Evolutionary conservation across 371 early-diverging fungal genomes (phyloP).

Genomic region (Rhizomucor pusillus): DNA sequence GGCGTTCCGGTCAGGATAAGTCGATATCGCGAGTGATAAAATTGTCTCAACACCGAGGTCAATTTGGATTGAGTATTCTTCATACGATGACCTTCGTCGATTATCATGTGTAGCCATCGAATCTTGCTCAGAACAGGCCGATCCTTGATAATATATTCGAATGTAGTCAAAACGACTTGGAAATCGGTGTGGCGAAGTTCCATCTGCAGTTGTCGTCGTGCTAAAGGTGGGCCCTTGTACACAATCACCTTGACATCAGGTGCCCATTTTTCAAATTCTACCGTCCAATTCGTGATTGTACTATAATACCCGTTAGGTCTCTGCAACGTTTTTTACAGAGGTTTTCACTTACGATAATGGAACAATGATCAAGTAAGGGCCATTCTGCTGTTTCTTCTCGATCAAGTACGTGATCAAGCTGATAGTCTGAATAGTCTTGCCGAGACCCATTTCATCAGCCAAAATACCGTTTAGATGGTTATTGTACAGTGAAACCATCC

Average conservation of each 20-base stretch:
- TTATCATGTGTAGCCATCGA: constrained; percentile 94
- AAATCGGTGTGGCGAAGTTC: constrained; percentile 76
- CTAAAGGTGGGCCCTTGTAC: constrained; percentile 84
- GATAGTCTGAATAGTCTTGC: constrained; percentile 98
- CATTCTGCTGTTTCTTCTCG: constrained; percentile 86
- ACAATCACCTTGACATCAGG: constrained; percentile 86
- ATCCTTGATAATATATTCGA: constrained; percentile 96
- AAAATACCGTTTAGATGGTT: constrained; percentile 96
- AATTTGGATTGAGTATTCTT: constrained; percentile 94
- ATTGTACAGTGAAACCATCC: constrained; percentile 98
- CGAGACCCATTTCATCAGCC: constrained; percentile 99
- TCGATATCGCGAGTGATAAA: constrained; percentile 88
- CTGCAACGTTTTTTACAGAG: background rate
- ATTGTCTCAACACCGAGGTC: constrained; percentile 77
- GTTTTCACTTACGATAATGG: constrained; percentile 75
- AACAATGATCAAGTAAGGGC: constrained; percentile 93
- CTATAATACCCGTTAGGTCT: constrained; percentile 7
- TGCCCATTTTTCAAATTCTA: constrained; percentile 98
- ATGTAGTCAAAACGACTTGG: constrained; percentile 97
- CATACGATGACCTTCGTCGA: constrained; percentile 99
- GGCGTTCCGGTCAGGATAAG: constrained; percentile 99
- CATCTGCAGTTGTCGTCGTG: constrained; percentile 69
- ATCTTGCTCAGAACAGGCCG: constrained; percentile 76
- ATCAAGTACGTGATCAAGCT: constrained; percentile 93
- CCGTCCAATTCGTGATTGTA: constrained; percentile 95